Conservation (phyloP, 257 asterid genomes). For the Nemophila menziesii region DNA sequence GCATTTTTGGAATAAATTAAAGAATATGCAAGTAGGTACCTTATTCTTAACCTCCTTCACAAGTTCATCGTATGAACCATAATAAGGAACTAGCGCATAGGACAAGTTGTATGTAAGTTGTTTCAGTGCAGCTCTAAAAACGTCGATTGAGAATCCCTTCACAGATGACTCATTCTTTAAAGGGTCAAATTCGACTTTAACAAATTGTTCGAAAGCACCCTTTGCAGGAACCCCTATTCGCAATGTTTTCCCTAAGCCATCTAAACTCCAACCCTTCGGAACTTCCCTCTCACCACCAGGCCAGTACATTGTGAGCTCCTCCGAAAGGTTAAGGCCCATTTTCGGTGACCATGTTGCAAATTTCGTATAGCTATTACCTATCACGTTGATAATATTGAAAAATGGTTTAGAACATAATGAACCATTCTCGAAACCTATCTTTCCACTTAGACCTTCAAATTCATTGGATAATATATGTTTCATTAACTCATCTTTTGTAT, state of each 20-base stretch:
- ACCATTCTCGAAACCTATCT: slow-evolving; percentile 36
- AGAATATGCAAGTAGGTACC: slow-evolving; percentile 32
- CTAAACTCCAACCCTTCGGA: slow-evolving; percentile 35
- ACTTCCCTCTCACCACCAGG: slow-evolving; percentile 35
- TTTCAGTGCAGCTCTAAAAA: slow-evolving; percentile 40
- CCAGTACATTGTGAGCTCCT: slow-evolving; percentile 32
- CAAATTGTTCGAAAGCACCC: slow-evolving; percentile 45
- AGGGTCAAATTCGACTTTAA: slow-evolving; percentile 24
- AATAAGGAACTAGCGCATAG: slow-evolving; percentile 23
- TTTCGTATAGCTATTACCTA: slow-evolving; percentile 42
- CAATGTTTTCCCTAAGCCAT: slow-evolving; percentile 28
- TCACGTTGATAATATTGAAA: slow-evolving; percentile 37
- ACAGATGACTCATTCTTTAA: slow-evolving; percentile 16
- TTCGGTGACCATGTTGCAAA: slow-evolving; percentile 39
- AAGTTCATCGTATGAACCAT: slow-evolving; percentile 47
- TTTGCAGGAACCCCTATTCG: slow-evolving; percentile 42
- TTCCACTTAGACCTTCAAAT: slow-evolving; percentile 44
- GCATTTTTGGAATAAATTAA: background rate
- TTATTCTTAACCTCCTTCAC: slow-evolving; percentile 37
- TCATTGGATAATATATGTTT: slow-evolving; percentile 9
- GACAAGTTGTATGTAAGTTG: slow-evolving; percentile 30
- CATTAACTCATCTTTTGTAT: slow-evolving; percentile 6
- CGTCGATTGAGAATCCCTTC: slow-evolving; percentile 43
- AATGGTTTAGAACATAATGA: slow-evolving; percentile 20
- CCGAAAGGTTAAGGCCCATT: slow-evolving; percentile 28